Base-by-base conservation (phyloP, 345 rosid genomes). In the Eucalyptus cloeziana region DNA sequence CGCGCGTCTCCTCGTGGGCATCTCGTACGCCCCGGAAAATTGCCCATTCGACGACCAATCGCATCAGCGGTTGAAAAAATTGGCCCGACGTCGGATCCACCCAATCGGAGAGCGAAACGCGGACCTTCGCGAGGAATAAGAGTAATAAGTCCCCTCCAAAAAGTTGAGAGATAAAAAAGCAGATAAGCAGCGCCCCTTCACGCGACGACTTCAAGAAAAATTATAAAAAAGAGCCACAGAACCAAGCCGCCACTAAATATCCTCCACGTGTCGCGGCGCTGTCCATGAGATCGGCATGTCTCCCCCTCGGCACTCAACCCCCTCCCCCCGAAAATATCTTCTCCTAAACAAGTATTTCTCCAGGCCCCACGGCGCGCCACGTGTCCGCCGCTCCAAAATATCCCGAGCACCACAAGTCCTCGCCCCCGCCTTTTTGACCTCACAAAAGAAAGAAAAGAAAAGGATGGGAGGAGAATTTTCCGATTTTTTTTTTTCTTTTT, bases 181-280 rank as follows among this genome's bases (percentile, higher is more conserved):
- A 37, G 47, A 76, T 40, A 3, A 21, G 85, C 81, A n/a, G 40
- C 16, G 76, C 11, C 37, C 69, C 31, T n/a, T 14, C 76, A 16
- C 22, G 80, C 43, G 80, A 31, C 43, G 40, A 69, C 80, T 69
- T 33, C 43, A 17, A 69, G 21, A 69, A 31, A 69, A 16, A 69
- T 69, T 40, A 52, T 52, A 21, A 52, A 5, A 69, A 31, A 31
- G 31, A 43, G 80, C 91, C 90, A 89, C 91, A 67, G 83, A 85
- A 69, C 25, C n/a, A 27, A 64, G 58, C 51, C 43, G 12, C 19
- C 87, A 25, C n/a, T 76, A 13, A 13, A 8, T 22, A n/a, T 44
- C 86, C 25, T 71, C 90, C 91, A 91, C 93, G 90, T 90, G 93
- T 60, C 91, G 7, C 24, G 45, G 31, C 62, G 1, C 8, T 13